Conservation (phyloP, 345 rosid genomes). For the Triadica sebifera region DNA sequence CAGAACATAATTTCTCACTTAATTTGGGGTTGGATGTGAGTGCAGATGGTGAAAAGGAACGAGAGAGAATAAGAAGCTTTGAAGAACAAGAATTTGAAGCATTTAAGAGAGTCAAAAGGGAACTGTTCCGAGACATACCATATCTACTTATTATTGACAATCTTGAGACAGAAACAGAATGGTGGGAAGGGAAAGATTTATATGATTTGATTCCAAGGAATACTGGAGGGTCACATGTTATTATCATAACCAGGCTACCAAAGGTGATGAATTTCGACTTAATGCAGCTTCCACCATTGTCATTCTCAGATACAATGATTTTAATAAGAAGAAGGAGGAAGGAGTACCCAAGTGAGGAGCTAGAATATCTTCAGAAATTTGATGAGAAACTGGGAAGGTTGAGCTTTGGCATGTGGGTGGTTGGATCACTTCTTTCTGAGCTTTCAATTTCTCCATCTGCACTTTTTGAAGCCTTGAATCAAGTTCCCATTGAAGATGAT, state of each 20-base stretch:
- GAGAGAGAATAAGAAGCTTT: constrained; percentile 68
- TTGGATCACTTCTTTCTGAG: constrained; percentile 77
- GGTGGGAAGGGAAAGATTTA: constrained; percentile 94
- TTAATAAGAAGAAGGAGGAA: constrained; percentile 67
- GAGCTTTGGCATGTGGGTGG: constrained; percentile 71
- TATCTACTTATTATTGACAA: constrained; percentile 82
- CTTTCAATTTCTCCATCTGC: constrained; percentile 64
- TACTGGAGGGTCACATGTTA: constrained; percentile 79
- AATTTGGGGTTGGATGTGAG: constrained; percentile 80
- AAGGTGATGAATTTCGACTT: constrained; percentile 75
- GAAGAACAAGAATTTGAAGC: constrained; percentile 89
- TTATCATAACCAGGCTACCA: constrained; percentile 71
- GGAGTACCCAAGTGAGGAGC: constrained; percentile 57
- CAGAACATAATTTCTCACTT: constrained; percentile 76
- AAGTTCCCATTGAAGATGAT: constrained; percentile 52
- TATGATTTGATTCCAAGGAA: constrained; percentile 83
- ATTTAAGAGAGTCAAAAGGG: constrained; percentile 76
- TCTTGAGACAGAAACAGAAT: constrained; percentile 82
- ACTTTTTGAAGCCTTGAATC: constrained; percentile 70
- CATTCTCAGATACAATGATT: constrained; percentile 65
- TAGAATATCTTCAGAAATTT: constrained; percentile 57
- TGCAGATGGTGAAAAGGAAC: constrained; percentile 84
- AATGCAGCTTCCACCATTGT: constrained; percentile 53
- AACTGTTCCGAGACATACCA: constrained; percentile 81
- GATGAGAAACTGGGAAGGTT: constrained; percentile 71